phyloP scores from a whole-genome alignment of 495 filamentous ascomycete genomes.

The Physcia stellaris region DNA sequence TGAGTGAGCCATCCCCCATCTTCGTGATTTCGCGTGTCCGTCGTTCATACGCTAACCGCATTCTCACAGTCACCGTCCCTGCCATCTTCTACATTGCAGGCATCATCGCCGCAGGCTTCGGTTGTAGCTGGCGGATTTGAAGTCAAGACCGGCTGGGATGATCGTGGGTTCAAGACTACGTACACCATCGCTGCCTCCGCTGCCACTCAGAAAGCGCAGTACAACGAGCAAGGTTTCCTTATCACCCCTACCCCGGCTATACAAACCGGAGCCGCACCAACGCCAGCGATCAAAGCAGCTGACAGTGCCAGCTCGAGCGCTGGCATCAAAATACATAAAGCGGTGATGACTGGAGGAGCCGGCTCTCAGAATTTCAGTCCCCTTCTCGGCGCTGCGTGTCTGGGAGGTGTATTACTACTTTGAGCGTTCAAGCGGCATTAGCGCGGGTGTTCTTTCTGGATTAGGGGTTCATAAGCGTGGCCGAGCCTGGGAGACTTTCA shows the following conservation, averaged over 20 bases:
- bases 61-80: constrained; percentile 30
- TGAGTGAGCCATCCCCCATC: constrained; percentile 33
- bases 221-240: constrained; percentile 28
- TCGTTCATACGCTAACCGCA: constrained; percentile 20
- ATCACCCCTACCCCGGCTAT: constrained; percentile 19
- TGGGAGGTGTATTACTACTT: too few relatives aligned
- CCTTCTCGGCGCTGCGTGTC: too few relatives aligned
- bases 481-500: too few relatives aligned
- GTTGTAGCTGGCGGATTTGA: constrained; percentile 34
- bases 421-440: neutral
- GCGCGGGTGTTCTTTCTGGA: neutral
- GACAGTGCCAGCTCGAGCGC: constrained; percentile 4
- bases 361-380: too few relatives aligned
- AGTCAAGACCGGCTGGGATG: constrained; percentile 24
- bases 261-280: too few relatives aligned
- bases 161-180: constrained; percentile 30
- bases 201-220: constrained; percentile 20
- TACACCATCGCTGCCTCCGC: constrained; percentile 21
- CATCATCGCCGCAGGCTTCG: constrained; percentile 31
- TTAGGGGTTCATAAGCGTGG: too few relatives aligned
- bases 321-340: constrained; percentile 1
- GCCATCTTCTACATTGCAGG: constrained; percentile 25
- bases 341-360: neutral
- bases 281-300: constrained; percentile 7
- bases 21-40: constrained; percentile 8